Evolutionary conservation across 805 yeast genomes (phyloP).

Genomic region (Candida nitratophila): DNA sequence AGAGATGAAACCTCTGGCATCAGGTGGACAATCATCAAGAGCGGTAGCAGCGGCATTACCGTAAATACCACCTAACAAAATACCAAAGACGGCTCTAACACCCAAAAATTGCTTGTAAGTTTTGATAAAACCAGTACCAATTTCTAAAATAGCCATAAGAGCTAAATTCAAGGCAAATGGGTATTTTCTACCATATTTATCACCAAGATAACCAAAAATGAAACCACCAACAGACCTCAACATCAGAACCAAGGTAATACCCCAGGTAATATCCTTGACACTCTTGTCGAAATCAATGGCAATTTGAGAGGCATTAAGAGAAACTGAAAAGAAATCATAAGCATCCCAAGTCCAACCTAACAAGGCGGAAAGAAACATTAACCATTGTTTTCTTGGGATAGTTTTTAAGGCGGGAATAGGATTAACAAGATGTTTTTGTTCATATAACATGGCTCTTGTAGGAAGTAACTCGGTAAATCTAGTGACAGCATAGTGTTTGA

Average conservation of each 20-base stretch:
- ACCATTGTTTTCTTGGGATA: slow-evolving; percentile 50
- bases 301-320: slow-evolving; percentile 40
- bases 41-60: slow-evolving; percentile 50
- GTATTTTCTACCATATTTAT: slow-evolving; percentile 54
- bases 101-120: slow-evolving; percentile 53
- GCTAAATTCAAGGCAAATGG: slow-evolving; percentile 42
- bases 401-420: slow-evolving; percentile 53
- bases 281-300: slow-evolving; percentile 37
- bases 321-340: slow-evolving; percentile 53
- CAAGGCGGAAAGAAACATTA: slow-evolving; percentile 45
- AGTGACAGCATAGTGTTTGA: slow-evolving; percentile 31
- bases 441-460: slow-evolving; percentile 28
- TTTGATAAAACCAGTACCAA: slow-evolving; percentile 56
- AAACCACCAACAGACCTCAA: slow-evolving; percentile 61
- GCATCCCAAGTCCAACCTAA: slow-evolving; percentile 63
- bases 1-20: slow-evolving; percentile 51
- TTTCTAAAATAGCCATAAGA: slow-evolving; percentile 45
- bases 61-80: slow-evolving; percentile 50
- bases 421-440: slow-evolving; percentile 40
- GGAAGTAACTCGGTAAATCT: slow-evolving; percentile 47
- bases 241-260: slow-evolving; percentile 62
- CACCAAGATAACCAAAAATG: slow-evolving; percentile 53
- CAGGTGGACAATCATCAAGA: slow-evolving; percentile 44
- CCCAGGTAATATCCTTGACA: slow-evolving; percentile 55
- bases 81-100: slow-evolving; percentile 57